Percentiles rank a stretch among this genome's conserved stretches.
phyloP scores from a whole-genome alignment of 192 early-diverging fungal genomes.

The Gonapodya sp. region DNA sequence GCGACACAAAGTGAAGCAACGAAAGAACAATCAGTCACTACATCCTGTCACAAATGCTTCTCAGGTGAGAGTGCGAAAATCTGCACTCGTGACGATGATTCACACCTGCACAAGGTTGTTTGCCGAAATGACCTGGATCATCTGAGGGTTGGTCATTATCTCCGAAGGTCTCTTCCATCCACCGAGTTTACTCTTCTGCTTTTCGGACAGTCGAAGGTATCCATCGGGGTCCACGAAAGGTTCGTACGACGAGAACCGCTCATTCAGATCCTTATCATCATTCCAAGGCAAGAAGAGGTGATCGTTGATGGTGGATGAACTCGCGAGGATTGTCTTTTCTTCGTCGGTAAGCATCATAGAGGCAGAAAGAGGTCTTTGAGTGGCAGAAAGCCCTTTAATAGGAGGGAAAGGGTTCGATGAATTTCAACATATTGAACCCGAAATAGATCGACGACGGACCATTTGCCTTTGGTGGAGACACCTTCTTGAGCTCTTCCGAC shows the following conservation, averaged over 20 bases:
- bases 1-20: conserved; percentile 84
- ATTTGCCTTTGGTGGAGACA: neutral
- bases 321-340: conserved; percentile 53
- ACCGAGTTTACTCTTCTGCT: conserved; percentile 63
- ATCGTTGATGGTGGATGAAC: conserved; percentile 62
- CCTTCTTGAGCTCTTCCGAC: neutral
- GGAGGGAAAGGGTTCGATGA: too few relatives aligned
- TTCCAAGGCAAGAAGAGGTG: conserved; percentile 67
- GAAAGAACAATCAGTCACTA: conserved; percentile 92
- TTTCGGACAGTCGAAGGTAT: conserved; percentile 52
- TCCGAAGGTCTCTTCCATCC: conserved; percentile 74
- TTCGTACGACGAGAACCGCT: conserved; percentile 40
- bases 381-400: too few relatives aligned
- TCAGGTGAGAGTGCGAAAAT: conserved; percentile 17
- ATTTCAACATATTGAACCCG: too few relatives aligned
- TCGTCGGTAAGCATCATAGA: conserved; percentile 16
- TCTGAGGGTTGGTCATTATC: conserved; percentile 52
- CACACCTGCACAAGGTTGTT: conserved; percentile 31
- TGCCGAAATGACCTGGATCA: conserved; percentile 56
- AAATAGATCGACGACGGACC: too few relatives aligned
- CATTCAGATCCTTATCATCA: conserved; percentile 41
- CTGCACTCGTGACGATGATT: neutral
- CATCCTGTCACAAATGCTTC: conserved; percentile 65
- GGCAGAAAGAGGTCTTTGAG: too few relatives aligned
- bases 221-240: conserved; percentile 74